These are phyloP conservation scores for Micractinium conductrix DNA, from an alignment of 139 green algal species.

Conservation along the genomic window DNA sequence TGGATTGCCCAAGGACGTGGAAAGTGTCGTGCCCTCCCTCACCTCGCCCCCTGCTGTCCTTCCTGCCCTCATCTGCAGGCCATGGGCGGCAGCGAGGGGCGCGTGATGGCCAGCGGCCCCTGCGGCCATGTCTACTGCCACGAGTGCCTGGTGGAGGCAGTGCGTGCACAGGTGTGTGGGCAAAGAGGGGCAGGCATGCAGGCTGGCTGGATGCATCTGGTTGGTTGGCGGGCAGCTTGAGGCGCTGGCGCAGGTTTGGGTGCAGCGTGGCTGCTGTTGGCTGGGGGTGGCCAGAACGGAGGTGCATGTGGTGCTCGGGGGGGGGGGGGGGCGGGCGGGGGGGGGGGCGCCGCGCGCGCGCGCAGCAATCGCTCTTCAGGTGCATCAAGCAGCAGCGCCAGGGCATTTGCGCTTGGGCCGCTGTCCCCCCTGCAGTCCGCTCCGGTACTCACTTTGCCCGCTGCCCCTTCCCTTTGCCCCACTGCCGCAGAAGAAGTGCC, in stretches of 20 bases:
- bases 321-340: no score
- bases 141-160: constrained; percentile 45
- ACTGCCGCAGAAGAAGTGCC: constrained; percentile 62
- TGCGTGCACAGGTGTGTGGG: constrained; percentile 34
- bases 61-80: constrained; percentile 17
- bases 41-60: neutral
- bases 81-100: constrained; percentile 37
- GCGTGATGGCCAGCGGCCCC: constrained; percentile 41
- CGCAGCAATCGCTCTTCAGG: neutral
- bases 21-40: no score
- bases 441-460: neutral
- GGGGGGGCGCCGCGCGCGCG: no score
- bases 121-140: constrained; percentile 72
- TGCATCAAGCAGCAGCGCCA: no score
- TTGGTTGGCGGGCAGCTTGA: no score
- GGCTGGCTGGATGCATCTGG: no score
- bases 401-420: neutral
- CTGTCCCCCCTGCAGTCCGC: neutral
- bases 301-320: neutral
- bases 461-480: neutral
- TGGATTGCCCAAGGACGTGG: no score
- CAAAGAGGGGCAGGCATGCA: neutral
- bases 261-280: neutral
- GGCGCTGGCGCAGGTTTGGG: no score
- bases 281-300: neutral